A percentile compares a stretch with the other conserved stretches of the same genome.
Evolutionary conservation across 1,284 basidiomycete species (phyloP).

Genomic region (Heliocybe sulcata): DNA sequence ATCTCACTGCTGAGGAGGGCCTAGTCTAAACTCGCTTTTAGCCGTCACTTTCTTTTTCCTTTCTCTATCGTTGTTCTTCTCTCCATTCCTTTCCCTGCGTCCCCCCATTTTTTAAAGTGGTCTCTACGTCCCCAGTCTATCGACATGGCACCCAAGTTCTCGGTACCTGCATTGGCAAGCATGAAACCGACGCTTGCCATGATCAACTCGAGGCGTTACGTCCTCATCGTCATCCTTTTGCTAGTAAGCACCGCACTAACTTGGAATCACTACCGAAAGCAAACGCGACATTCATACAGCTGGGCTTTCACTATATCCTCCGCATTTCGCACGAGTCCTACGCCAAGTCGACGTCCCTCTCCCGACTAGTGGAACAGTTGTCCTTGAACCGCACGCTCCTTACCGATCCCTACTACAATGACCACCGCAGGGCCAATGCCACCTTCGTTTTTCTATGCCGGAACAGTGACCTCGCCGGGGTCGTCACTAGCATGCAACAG

Average conservation of each 20-base stretch:
- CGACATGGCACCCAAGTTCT: background rate
- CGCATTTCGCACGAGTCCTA: constrained; percentile 22
- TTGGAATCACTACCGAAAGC: background rate
- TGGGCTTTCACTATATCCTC: constrained; percentile 30
- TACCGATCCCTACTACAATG: background rate
- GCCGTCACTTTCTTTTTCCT: background rate
- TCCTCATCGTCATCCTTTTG: background rate
- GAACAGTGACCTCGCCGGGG: constrained; percentile 72
- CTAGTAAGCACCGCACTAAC: background rate
- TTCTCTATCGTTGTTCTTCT: background rate
- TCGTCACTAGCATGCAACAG: constrained; percentile 70
- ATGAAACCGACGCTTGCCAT: background rate
- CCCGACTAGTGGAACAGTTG: background rate
- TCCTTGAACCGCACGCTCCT: background rate
- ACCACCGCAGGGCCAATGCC: constrained; percentile 64
- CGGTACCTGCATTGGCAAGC: background rate
- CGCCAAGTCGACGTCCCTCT: constrained; percentile 10
- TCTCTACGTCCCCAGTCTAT: no score
- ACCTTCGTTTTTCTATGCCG: constrained; percentile 83
- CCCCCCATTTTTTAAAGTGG: background rate
- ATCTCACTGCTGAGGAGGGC: background rate
- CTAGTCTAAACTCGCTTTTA: background rate
- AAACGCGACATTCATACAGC: constrained; percentile 13
- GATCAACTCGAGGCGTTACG: background rate
- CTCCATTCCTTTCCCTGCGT: background rate